Conservation (phyloP, 805 yeast species). For the Starmerella kuoi region DNA sequence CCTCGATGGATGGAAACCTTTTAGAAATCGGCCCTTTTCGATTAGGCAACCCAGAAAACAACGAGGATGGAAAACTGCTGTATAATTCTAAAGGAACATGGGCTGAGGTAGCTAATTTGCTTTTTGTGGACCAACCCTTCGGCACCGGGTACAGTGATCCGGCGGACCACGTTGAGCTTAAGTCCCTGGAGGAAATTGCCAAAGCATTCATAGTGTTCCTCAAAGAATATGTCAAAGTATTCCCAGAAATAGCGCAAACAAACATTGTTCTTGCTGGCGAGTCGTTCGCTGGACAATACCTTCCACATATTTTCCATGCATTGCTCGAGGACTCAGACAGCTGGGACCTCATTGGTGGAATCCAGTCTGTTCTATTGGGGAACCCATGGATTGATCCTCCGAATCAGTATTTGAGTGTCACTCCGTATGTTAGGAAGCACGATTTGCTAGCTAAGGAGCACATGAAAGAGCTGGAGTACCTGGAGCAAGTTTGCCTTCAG, state of each 20-base stretch:
- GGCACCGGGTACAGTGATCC: conserved; percentile 83
- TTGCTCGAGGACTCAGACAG: conserved; percentile 34
- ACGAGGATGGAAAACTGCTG: conserved; percentile 32
- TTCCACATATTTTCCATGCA: conserved; percentile 70
- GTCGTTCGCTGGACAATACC: conserved; percentile 93
- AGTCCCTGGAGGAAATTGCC: conserved; percentile 38
- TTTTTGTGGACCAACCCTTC: conserved; percentile 88
- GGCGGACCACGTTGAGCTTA: conserved; percentile 33
- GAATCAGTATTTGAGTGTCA: conserved; percentile 65
- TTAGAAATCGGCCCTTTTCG: conserved; percentile 87
- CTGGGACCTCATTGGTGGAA: conserved; percentile 27
- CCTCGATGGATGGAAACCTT: conserved; percentile 93
- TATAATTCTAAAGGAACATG: conserved; percentile 58
- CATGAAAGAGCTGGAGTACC: conserved; percentile 22
- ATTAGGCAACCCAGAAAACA: conserved; percentile 34
- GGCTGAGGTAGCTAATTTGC: conserved; percentile 64
- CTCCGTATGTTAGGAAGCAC: conserved; percentile 54
- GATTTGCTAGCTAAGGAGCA: conserved; percentile 37
- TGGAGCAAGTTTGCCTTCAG: conserved; percentile 23
- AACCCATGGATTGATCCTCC: conserved; percentile 93
- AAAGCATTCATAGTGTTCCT: conserved; percentile 54
- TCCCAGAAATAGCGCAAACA: conserved; percentile 56
- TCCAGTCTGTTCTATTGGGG: conserved; percentile 67
- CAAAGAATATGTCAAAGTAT: conserved; percentile 49
- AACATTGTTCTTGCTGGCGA: conserved; percentile 82